These are phyloP conservation scores for Sorghum bicolor DNA, from an alignment of 176 grass and related monocot genomes.

Conservation along the genomic window Sorghum_bicolor_NCBIv3 NC_012870.2:24809001-24809500, in stretches of 20 bases:
- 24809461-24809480: constrained; percentile 83
- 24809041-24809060: constrained; percentile 47
- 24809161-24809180: constrained; percentile 50
- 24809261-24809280: constrained; percentile 47
- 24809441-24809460: constrained; percentile 86
- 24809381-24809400: constrained; percentile 77
- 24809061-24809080: constrained; percentile 60
- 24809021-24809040: constrained; percentile 50
- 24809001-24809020: constrained; percentile 50
- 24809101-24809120: constrained; percentile 50
- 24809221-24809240: constrained; percentile 65
- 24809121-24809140: constrained; percentile 46
- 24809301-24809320: constrained; percentile 11
- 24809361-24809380: constrained; percentile 91
- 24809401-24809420: constrained; percentile 92
- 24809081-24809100: constrained; percentile 36
- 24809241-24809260: constrained; percentile 70
- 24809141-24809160: constrained; percentile 51
- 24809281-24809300: constrained; percentile 16
- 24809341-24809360: constrained; percentile 69
- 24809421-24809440: constrained; percentile 95
- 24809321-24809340: constrained; percentile 57
- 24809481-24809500: constrained; percentile 87
- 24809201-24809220: constrained; percentile 79
- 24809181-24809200: constrained; percentile 68